Percentiles rank a stretch among this genome's conserved stretches.
These are phyloP conservation scores for Trichopus zeylanicus DNA, from an alignment of 116 monocot species.

Conservation along the genomic window DNA sequence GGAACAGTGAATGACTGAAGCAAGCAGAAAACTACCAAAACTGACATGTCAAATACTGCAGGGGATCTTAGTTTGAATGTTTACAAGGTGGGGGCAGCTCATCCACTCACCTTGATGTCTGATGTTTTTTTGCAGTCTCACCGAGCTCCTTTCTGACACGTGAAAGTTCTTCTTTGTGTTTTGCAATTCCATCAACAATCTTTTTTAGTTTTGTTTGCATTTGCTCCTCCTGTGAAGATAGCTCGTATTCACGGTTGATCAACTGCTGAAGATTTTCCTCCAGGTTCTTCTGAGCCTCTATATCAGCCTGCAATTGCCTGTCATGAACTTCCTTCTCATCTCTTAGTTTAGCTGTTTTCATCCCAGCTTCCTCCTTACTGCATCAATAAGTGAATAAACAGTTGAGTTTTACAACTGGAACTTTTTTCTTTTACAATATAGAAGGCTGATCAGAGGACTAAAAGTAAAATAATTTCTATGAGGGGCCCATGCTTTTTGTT, in stretches of 20 bases:
- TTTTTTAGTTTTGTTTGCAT: slow-evolving; percentile 50
- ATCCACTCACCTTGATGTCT: slow-evolving; percentile 55
- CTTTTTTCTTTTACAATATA: no score
- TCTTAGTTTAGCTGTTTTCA: slow-evolving; percentile 83
- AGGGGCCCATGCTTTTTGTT: neutral
- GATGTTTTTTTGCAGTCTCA: slow-evolving; percentile 39
- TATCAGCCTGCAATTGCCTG: slow-evolving; percentile 70
- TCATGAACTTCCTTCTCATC: slow-evolving; percentile 98
- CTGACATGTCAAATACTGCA: no score
- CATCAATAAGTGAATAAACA: slow-evolving; percentile 9
- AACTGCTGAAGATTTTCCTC: slow-evolving; percentile 87
- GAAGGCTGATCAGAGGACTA: no score
- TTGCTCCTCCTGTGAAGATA: slow-evolving; percentile 65
- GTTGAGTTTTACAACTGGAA: no score
- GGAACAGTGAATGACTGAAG: no score
- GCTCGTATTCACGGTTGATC: slow-evolving; percentile 52
- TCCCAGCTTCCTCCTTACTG: slow-evolving; percentile 95
- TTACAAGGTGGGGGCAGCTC: neutral
- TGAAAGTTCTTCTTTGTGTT: slow-evolving; percentile 53
- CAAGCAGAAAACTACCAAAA: no score
- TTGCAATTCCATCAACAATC: slow-evolving; percentile 29
- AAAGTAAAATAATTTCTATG: no score
- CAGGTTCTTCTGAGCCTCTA: slow-evolving; percentile 79
- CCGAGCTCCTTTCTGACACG: slow-evolving; percentile 43
- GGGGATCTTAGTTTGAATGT: no score